Evolutionary conservation across 306 rosid species (phyloP).

Genomic region (Adenanthera pavonina): DNA sequence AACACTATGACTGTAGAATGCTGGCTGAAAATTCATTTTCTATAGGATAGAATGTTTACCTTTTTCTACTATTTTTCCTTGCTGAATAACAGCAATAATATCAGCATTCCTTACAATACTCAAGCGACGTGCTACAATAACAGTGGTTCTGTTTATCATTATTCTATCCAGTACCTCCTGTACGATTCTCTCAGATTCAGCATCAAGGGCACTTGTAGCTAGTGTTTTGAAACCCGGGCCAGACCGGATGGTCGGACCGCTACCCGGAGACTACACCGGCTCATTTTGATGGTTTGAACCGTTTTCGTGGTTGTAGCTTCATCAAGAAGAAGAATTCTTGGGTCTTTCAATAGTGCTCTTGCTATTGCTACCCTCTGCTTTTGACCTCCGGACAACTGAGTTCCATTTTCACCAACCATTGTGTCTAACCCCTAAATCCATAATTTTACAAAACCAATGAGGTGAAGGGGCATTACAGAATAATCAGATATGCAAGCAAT

Average conservation of each 20-base stretch:
- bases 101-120: constrained; percentile 66
- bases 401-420: constrained; percentile 79
- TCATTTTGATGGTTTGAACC: too few species aligned
- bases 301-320: constrained; percentile 72
- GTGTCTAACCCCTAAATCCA: constrained; percentile 62
- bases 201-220: constrained; percentile 72
- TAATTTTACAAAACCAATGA: constrained; percentile 7
- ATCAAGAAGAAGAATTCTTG: constrained; percentile 71
- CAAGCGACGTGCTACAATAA: constrained; percentile 77
- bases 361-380: constrained; percentile 75
- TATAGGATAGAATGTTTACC: constrained; percentile 45
- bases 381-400: constrained; percentile 76
- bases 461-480: constrained; percentile 1
- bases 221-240: too few species aligned
- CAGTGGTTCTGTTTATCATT: constrained; percentile 69
- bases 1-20: not conserved
- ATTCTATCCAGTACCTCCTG: constrained; percentile 72
- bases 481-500: not conserved
- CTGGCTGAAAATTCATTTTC: constrained; percentile 10
- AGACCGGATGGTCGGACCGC: too few species aligned
- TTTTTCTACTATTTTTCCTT: constrained; percentile 68
- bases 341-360: constrained; percentile 76
- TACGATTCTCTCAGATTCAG: constrained; percentile 71
- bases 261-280: too few species aligned
- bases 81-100: constrained; percentile 67